A percentile compares a stretch with the other conserved stretches of the same genome.
These are phyloP conservation scores for Suaeda aralocaspica DNA, from an alignment of 148 eudicot species.

Conservation along the genomic window DNA sequence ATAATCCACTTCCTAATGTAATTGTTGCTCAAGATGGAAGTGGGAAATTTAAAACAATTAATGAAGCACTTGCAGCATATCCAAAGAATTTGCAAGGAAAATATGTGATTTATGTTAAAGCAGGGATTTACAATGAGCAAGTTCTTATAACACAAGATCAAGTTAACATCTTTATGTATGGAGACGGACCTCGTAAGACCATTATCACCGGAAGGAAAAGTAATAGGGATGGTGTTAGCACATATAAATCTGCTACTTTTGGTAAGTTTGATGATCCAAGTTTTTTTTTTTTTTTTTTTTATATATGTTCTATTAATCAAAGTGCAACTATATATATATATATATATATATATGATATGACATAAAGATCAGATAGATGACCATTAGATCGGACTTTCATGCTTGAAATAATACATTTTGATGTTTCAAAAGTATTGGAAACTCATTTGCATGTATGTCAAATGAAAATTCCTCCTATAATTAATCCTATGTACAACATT, in stretches of 20 bases:
- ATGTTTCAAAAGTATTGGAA: too few relatives aligned
- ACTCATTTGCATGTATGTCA: too few relatives aligned
- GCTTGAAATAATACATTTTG: too few relatives aligned
- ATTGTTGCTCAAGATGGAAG: conserved; percentile 71
- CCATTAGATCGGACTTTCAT: too few relatives aligned
- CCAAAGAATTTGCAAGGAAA: conserved; percentile 45
- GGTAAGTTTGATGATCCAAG: conserved; percentile 28
- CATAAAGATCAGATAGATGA: too few relatives aligned
- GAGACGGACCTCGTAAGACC: conserved; percentile 68
- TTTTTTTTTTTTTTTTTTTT: neutral
- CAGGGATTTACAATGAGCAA: conserved; percentile 56
- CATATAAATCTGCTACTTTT: conserved; percentile 56
- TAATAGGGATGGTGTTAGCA: conserved; percentile 22
- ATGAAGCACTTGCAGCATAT: conserved; percentile 42
- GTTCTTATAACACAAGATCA: conserved; percentile 39
- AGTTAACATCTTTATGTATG: conserved; percentile 58
- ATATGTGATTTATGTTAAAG: conserved; percentile 56
- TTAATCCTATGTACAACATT: too few relatives aligned
- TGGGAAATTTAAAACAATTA: conserved; percentile 55
- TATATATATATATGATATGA: too few relatives aligned
- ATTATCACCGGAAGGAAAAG: conserved; percentile 47
- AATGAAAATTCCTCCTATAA: too few relatives aligned
- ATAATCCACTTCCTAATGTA: conserved; percentile 36
- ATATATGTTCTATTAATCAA: too few relatives aligned
- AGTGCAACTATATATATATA: too few relatives aligned